Evolutionary conservation across 2,329 filamentous ascomycete genomes (phyloP).

Genomic region (Claviceps sorghi): DNA sequence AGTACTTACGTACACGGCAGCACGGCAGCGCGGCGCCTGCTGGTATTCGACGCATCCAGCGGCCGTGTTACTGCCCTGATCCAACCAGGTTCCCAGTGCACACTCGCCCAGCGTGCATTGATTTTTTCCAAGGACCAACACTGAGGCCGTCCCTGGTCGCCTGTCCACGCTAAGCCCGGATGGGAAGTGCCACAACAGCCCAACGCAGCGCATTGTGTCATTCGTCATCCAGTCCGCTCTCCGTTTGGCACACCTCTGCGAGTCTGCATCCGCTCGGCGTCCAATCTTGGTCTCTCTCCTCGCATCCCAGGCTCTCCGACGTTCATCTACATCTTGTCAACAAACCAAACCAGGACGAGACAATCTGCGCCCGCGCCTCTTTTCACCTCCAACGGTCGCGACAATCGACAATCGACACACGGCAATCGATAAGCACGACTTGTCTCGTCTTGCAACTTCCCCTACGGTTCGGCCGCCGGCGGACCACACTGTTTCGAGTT

Average conservation of each 20-base stretch:
- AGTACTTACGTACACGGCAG: too few relatives aligned
- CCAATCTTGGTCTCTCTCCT: constrained; percentile 4
- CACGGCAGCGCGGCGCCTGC: too few relatives aligned
- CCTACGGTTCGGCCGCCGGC: background rate
- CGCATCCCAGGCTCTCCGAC: background rate
- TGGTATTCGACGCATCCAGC: background rate
- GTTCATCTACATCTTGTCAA: background rate
- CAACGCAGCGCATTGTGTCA: constrained; percentile 7
- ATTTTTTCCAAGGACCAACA: background rate
- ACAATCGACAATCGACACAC: background rate
- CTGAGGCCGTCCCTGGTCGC: background rate
- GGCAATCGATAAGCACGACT: background rate
- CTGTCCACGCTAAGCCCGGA: constrained; percentile 3
- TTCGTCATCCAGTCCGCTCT: constrained; percentile 6
- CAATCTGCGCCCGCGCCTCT: background rate
- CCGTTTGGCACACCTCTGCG: constrained; percentile 2
- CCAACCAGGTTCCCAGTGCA: background rate
- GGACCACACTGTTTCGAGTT: background rate
- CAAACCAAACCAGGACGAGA: background rate
- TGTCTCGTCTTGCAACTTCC: background rate
- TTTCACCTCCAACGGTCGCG: too few relatives aligned
- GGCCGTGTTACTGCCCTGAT: background rate
- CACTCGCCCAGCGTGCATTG: background rate
- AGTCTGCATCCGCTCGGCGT: background rate
- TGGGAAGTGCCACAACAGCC: constrained; percentile 6